Evolutionary conservation across 495 filamentous ascomycete species (phyloP).

Genomic region (Hypoxylon fuscum): DNA sequence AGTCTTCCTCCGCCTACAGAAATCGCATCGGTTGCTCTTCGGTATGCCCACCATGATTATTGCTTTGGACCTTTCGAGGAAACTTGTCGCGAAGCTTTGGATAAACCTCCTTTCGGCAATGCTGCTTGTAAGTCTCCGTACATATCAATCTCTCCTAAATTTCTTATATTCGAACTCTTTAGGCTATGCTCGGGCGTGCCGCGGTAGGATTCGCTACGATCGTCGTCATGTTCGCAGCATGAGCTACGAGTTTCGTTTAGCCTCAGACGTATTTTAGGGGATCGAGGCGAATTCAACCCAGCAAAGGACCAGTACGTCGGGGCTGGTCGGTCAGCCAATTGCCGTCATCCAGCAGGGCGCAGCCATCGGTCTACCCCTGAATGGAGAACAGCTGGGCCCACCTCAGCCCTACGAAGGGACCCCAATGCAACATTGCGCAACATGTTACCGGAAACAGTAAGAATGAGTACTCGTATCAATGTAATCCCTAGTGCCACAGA

Average conservation of each 20-base stretch:
- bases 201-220: not conserved
- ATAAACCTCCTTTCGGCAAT: not conserved
- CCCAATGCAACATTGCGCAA: not conserved
- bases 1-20: constrained; percentile 28
- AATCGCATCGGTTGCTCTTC: constrained; percentile 29
- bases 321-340: constrained; percentile 1
- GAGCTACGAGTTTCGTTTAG: constrained; percentile 14
- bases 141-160: not conserved
- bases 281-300: not conserved
- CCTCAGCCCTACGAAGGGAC: constrained; percentile 19
- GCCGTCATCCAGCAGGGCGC: not conserved
- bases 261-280: not conserved
- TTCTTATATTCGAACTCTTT: constrained; percentile 8
- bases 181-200: constrained; percentile 8
- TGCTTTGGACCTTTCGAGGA: constrained; percentile 6
- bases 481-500: no score
- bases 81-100: not conserved
- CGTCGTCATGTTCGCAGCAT: constrained; percentile 17
- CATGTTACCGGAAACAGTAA: constrained; percentile 13
- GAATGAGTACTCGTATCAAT: no score
- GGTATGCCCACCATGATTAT: constrained; percentile 27
- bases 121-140: not conserved
- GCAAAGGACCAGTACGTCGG: not conserved
- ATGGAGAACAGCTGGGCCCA: not conserved
- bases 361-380: constrained; percentile 1